Evolutionary conservation across 345 rosid genomes (phyloP), one percentile per base, ranked within the genome.

Genomic region (Lumnitzera racemosa): DNA sequence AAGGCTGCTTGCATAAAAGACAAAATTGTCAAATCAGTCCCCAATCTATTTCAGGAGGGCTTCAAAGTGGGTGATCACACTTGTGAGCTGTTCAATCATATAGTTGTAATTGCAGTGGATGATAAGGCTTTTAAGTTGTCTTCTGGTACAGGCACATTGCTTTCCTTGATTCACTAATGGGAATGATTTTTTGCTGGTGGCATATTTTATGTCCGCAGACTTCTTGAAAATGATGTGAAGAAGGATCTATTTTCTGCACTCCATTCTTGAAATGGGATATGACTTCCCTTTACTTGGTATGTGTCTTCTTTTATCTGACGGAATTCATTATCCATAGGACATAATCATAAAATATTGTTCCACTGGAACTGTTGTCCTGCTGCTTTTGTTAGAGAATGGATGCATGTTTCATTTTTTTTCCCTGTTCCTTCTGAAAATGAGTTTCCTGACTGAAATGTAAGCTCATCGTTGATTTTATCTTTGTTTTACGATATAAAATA

Each of bases 161-260:
- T 86, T 69, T 76, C 78, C 85, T 46, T 82, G 85, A 25, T 65
- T 77, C 53, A 89, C 97, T 0, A 72, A 82, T 12, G 94, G 83
- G 15, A 74, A 76, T 49, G 91, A 87, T 78, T 89, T 89, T 70
- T 80, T 76, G 11, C 36, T 60, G 0, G 96, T 87, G 68, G 98
- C 98, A 17, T 85, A 81, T 53, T 92, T 89, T 67, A 92, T 87
- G 96, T 85, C 97, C 15, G 69, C 72, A 20, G 62, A 72, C 29
- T 92, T 89, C 76, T 75, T 92, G 83, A 77, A 77, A 71, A 83
- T 89, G 98, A 89, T 89, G 98, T 92, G 98, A 95, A 83, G 81
- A 69, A 78, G 98, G 66, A 83, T 92, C 53, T 85, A 85, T 49
- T 87, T 92, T 70, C 65, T 92, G 50, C 78, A 77, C 2, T 50